Evolutionary conservation across 1,284 basidiomycete genomes (phyloP), one percentile per base, ranked within the genome.

Genomic region (Phenoliferia sp.): DNA sequence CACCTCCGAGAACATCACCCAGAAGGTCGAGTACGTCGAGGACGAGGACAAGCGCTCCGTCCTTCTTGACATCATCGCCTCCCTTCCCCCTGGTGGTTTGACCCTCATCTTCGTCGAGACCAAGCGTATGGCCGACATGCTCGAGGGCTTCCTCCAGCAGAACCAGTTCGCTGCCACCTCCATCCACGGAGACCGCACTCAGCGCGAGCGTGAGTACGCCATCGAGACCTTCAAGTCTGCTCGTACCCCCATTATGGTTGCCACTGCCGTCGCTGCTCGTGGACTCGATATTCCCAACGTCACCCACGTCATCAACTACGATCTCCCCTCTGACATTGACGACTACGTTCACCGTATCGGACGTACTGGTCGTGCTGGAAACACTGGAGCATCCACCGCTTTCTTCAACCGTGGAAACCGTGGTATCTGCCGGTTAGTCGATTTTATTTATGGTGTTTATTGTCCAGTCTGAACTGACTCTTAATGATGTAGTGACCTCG

Each of bases 221-320:
- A 83, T 99, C 56, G 88, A 93, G 78, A 95, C 94, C 22, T 99
- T 99, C 90, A 88, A 91, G 70, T 88, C 88, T 31, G 95, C 94
- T 34, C 88, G 90, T 71, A 97, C 94, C 0, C 95, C 95, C 61
- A 90, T 99, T 81, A 85, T 99, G 79, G 95, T 99, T 69, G 95
- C 95, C 59, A 99, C 96, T 33, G 96, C 95, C 64, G 96, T 99
- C 68, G 95, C 95, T 62, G 95, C 96, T 68, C 93, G 96, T 85
- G 95, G 95, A 80, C 88, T 99, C 76, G 95, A 99, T 83, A 99
- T 99, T 76, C 96, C 96, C 75, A 96, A 99, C 80, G 95, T 99
- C 77, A 97, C 92, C 34, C 96, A 99, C 80, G 95, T 99, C 77
- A 85, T 99, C 83, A 95, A 95, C 81, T 99, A 97, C 82, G 96